Conservation (phyloP, 1,139 yeast genomes). For the Suhomyces panamericanus region DNA sequence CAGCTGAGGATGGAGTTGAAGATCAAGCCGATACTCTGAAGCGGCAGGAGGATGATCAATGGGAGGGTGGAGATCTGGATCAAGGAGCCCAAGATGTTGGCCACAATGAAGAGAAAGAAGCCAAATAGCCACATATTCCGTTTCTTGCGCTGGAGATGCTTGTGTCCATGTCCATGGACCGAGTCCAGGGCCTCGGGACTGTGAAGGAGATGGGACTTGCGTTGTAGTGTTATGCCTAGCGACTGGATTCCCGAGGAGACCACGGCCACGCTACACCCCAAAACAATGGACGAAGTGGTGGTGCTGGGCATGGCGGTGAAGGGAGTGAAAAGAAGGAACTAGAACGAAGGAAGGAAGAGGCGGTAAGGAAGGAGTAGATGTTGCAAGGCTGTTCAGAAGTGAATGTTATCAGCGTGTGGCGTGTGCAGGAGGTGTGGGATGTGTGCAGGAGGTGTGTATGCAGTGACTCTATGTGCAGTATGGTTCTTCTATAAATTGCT, state of each 20-base stretch:
- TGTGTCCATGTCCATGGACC: conserved; percentile 22
- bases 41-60: conserved; percentile 72
- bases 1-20: conserved; percentile 78
- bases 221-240: conserved; percentile 77
- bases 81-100: conserved; percentile 79
- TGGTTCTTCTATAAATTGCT: no score
- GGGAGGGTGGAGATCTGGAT: conserved; percentile 86
- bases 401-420: not conserved
- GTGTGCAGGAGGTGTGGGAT: not conserved
- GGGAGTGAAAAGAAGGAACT: not conserved
- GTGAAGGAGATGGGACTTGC: conserved; percentile 65
- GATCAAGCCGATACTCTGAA: conserved; percentile 84
- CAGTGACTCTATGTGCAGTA: no score
- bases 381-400: not conserved
- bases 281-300: conserved; percentile 26
- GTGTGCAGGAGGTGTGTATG: not conserved
- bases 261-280: conserved; percentile 76
- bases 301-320: conserved; percentile 2
- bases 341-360: not conserved
- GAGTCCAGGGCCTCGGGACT: conserved; percentile 7
- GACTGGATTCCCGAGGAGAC: conserved; percentile 81
- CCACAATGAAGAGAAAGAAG: conserved; percentile 62
- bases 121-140: conserved; percentile 78
- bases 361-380: not conserved
- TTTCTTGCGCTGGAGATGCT: conserved; percentile 41